Evolutionary conservation across 768 basidiomycete genomes (phyloP), one percentile per base, ranked within the genome.

Genomic region (Suillus lakei): DNA sequence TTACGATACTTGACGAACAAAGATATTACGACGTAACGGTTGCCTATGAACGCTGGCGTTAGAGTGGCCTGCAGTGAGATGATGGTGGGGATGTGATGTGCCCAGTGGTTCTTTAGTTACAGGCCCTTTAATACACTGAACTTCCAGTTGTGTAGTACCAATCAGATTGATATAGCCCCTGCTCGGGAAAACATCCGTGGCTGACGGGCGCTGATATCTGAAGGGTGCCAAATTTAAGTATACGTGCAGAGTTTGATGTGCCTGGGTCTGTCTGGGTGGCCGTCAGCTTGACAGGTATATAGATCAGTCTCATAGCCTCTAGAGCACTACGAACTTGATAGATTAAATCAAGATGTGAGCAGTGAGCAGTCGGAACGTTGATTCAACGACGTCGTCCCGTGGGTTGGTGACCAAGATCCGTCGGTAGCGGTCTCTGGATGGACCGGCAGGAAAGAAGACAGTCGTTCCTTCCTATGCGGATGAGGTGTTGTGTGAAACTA

Each of bases 1-100:
- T 59, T 41, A 59, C 26, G 28, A 59, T 41, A 39, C 28, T 13
- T 30, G 58, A 59, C 18, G 58, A 59, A 58, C 56, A 58, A 8
- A 39, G 36, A 59, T 59, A 6, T 32, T n/a, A 34, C 30, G 9
- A 28, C 3, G 16, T 15, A 51, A 16, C 8, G 15, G 12, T 48
- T 50, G 15, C 48, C 26, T 26, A 6, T 15, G 51, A 32, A 1
- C 10, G 5, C 10, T 53, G 30, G 4, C 21, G 34, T n/a, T n/a
- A n/a, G 3, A 10, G 34, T 15, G 34, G 55, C 23, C 30, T 34
- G 5, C 15, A 15, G 2, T 26, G 16, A 18, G 38, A 8, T 39
- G 36, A 23, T 10, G 10, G 28, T 13, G 13, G 18, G 5, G 30
- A 34, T 54, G 5, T n/a, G 12, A 13, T 13, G 53, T 54, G 12